A percentile compares a stretch with the other conserved stretches of the same genome.
phyloP scores from a whole-genome alignment of 345 rosid species.

The Isatis tinctoria region DNA sequence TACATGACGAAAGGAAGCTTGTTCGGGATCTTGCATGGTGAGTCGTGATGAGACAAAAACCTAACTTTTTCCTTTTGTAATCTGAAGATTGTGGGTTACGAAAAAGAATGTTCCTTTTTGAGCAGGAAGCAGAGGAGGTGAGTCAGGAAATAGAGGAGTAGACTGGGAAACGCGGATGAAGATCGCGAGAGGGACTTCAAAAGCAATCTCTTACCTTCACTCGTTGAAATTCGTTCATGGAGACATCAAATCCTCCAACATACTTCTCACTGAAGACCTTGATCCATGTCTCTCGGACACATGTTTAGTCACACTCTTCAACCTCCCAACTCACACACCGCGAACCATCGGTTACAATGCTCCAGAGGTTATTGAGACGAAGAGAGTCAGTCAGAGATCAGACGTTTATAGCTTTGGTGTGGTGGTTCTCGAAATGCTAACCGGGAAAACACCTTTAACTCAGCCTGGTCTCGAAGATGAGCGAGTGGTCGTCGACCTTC shows the following conservation, averaged over 20 bases:
- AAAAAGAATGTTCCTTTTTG: background rate
- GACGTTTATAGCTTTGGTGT: constrained; percentile 90
- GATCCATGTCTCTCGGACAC: constrained; percentile 65
- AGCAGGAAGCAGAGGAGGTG: constrained; percentile 39
- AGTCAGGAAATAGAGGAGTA: constrained; percentile 29
- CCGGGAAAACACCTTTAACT: constrained; percentile 67
- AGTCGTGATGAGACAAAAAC: background rate
- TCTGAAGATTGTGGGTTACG: background rate
- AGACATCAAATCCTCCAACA: constrained; percentile 70
- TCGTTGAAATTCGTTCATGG: constrained; percentile 56
- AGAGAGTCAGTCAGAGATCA: constrained; percentile 54
- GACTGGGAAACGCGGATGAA: constrained; percentile 76
- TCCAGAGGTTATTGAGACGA: constrained; percentile 67
- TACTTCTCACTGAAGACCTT: constrained; percentile 54
- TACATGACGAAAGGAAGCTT: constrained; percentile 68
- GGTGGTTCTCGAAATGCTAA: constrained; percentile 71
- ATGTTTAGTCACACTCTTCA: constrained; percentile 54
- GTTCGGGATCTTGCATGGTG: constrained; percentile 62
- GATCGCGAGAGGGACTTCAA: constrained; percentile 57
- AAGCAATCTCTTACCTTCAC: constrained; percentile 62
- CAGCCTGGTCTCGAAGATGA: constrained; percentile 51
- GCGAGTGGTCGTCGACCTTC: constrained; percentile 53
- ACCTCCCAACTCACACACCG: constrained; percentile 43
- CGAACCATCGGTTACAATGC: constrained; percentile 64
- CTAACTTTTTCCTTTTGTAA: background rate